Conservation (phyloP, 2,329 filamentous ascomycete species). For the Malbranchea zuffiana region DNA sequence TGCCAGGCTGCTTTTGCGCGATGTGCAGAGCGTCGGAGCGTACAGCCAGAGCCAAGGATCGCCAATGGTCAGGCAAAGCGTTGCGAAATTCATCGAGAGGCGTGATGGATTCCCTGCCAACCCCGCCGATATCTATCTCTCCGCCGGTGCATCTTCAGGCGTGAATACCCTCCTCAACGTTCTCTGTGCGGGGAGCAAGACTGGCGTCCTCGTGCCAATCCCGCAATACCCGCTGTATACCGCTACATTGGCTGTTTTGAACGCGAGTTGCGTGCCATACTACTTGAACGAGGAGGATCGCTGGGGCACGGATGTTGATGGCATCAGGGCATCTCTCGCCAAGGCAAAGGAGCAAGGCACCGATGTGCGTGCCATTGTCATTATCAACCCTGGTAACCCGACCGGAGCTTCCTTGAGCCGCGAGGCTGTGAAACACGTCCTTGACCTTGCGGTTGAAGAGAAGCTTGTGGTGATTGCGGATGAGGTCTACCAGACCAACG, state of each 20-base stretch:
- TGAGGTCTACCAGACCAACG: slow-evolving; percentile 98
- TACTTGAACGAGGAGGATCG: slow-evolving; percentile 74
- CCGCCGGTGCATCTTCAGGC: slow-evolving; percentile 80
- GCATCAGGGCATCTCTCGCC: slow-evolving; percentile 61
- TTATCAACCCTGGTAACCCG: slow-evolving; percentile 98
- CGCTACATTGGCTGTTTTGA: slow-evolving; percentile 73
- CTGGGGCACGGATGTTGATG: slow-evolving; percentile 80
- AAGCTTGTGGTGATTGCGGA: slow-evolving; percentile 85
- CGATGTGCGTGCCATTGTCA: slow-evolving; percentile 83
- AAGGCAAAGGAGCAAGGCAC: slow-evolving; percentile 66
- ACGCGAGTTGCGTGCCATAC: slow-evolving; percentile 84
- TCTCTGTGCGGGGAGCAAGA: slow-evolving; percentile 65
- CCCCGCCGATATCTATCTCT: slow-evolving; percentile 75
- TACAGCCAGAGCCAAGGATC: slow-evolving; percentile 92
- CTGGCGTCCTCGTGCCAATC: slow-evolving; percentile 85
- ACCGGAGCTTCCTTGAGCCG: slow-evolving; percentile 77
- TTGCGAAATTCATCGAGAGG: slow-evolving; percentile 85
- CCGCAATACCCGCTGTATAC: slow-evolving; percentile 98
- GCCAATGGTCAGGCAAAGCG: slow-evolving; percentile 72
- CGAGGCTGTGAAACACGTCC: slow-evolving; percentile 69
- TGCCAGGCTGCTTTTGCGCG: slow-evolving; percentile 66
- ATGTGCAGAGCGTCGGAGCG: slow-evolving; percentile 83
- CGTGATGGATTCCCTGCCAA: slow-evolving; percentile 82
- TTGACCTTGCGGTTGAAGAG: slow-evolving; percentile 76
- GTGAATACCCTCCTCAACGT: slow-evolving; percentile 89